Base-by-base conservation (phyloP, 257 asterid genomes). In the Scutellaria minor region DNA sequence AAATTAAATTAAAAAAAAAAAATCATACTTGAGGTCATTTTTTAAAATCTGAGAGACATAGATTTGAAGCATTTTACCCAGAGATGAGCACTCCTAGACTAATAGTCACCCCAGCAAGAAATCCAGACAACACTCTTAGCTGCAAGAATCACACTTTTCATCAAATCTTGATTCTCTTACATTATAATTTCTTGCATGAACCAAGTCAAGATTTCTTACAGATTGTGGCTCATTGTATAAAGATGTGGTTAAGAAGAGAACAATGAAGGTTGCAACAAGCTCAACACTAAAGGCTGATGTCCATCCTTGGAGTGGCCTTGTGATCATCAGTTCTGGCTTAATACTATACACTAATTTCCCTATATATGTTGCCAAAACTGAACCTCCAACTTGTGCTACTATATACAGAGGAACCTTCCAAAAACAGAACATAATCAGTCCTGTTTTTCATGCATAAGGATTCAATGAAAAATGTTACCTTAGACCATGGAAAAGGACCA, bases 401-500 rank as follows among this genome's bases (percentile, higher is more conserved):
- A 91, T 44, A 75, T 91, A 93, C 6, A 83, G 18, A 2, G 96
- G 91, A 75, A 88, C 98, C 98, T 93, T 79, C 2, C 66, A 68
- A 64, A 64, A 12, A 39, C 8, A 22, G 5, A 15, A 66, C 2
- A 8, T 2, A 62, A 45, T 31, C 37, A 31, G 37, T 31, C 5
- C 37, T 31, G 37, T 31, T 31, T 3, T 31, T 31, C 37, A 2
- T 31, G 37, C 37, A 31, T 31, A 31, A 53, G 14, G n/a, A 6
- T 14, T 42, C 1, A 24, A 24, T 9, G n/a, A 58, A 31, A 18
- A 60, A 13, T 13, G 24, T 15, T 41, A 92, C 96, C 91, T 83
- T 64, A 14, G 86, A 79, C 97, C 95, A 89, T 27, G 97, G 95
- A 52, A 93, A 93, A 7, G 96, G 95, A 15, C 97, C 97, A 31